Evolutionary conservation across 2,329 filamentous ascomycete genomes (phyloP).

Genomic region (Pseudomassariella vexata): DNA sequence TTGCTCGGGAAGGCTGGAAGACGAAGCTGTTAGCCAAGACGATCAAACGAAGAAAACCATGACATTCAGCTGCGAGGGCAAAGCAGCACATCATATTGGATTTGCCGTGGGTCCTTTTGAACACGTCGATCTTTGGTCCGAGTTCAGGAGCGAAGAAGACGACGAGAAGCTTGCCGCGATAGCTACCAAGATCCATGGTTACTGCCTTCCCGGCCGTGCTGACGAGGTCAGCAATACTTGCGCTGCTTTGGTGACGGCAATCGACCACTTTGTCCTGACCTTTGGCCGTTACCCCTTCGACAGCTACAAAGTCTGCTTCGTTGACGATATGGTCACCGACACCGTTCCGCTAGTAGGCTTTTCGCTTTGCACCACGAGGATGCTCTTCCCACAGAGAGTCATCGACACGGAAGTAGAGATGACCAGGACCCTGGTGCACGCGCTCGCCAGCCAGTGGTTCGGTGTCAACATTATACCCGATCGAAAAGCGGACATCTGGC

Average conservation of each 20-base stretch:
- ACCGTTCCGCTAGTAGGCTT: slow-evolving; percentile 75
- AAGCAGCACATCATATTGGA: slow-evolving; percentile 83
- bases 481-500: slow-evolving; percentile 76
- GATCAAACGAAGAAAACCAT: slow-evolving; percentile 83
- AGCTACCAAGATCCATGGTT: slow-evolving; percentile 83
- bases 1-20: slow-evolving; percentile 82
- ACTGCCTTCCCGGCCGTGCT: slow-evolving; percentile 77
- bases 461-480: slow-evolving; percentile 88
- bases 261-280: slow-evolving; percentile 85
- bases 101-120: slow-evolving; percentile 95
- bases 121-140: slow-evolving; percentile 76
- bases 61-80: slow-evolving; percentile 72
- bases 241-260: slow-evolving; percentile 73
- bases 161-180: slow-evolving; percentile 86
- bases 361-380: slow-evolving; percentile 77
- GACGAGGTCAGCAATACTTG: slow-evolving; percentile 85
- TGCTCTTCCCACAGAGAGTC: slow-evolving; percentile 79
- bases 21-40: slow-evolving; percentile 71
- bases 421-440: slow-evolving; percentile 74
- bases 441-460: slow-evolving; percentile 87
- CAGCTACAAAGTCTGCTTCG: slow-evolving; percentile 88
- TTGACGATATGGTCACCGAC: slow-evolving; percentile 79
- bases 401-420: slow-evolving; percentile 80
- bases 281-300: slow-evolving; percentile 90
- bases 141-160: slow-evolving; percentile 84